Evolutionary conservation across 192 early-diverging fungal genomes (phyloP), one percentile per base, ranked within the genome.

Genomic region (Podila epicladia): DNA sequence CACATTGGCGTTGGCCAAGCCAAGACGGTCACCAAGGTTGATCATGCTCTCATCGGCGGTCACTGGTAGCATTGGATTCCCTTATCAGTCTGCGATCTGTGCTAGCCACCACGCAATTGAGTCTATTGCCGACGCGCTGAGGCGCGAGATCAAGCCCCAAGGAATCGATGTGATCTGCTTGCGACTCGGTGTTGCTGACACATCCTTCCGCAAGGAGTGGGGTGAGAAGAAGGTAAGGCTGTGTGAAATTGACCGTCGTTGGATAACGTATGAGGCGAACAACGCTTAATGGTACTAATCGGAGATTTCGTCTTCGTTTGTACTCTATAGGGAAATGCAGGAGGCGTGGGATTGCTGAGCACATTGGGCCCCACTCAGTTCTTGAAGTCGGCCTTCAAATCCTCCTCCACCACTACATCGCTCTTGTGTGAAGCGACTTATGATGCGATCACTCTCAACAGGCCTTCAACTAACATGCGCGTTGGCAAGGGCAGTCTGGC

Each of bases 91-190:
- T 9, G 58, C 72, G 0, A 84, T 86, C 51, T 76, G 78, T 22
- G 83, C 87, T 17, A 85, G 82, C 33, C 85, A 88, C 51, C 86
- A 86, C 59, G 86, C 86, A 8, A 63, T 86, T 38, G 72, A 83
- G 19, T 83, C 85, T 0, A 71, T 89, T 38, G 69, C 84, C 13
- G 84, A 84, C 9, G 64, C 84, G 22, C 50, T 84, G 28, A 67
- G 88, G 49, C 71, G 84, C 19, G 88, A 89, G 62, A 50, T 89
- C 60, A 63, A 66, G n/a, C 69, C 59, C 41, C 76, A 85, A 48
- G 87, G 87, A 19, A 85, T 89, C 65, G 68, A 83, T 60, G 88
- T 87, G 7, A 41, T 82, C 32, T 82, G 73, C 53, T 17, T 82
- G 12, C 68, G 74, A 29, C 63, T 49, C 0, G 82, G 82, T 20